Evolutionary conservation across 1,139 yeast species (phyloP).

Genomic region (Blastobotrys persicus): DNA sequence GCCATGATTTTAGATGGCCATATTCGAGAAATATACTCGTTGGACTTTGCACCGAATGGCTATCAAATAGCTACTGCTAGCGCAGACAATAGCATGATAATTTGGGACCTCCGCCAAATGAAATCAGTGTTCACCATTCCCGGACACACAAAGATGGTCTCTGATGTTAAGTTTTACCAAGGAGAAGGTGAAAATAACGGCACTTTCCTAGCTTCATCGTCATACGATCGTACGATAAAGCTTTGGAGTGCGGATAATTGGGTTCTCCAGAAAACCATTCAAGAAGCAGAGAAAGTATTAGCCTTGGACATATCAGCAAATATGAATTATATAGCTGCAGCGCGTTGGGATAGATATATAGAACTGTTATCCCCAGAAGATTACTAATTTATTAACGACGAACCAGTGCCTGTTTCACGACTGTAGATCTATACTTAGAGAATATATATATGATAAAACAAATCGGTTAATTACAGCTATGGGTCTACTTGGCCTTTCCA

Average conservation of each 20-base stretch:
- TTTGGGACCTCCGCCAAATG: conserved; percentile 78
- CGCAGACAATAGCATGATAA: conserved; percentile 74
- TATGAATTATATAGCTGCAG: conserved; percentile 49
- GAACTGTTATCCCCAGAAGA: conserved; percentile 51
- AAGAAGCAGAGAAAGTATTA: conserved; percentile 71
- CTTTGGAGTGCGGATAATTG: conserved; percentile 73
- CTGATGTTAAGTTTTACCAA: conserved; percentile 59
- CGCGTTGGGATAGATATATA: conserved; percentile 84
- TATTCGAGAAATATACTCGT: conserved; percentile 63
- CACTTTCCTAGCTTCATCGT: conserved; percentile 54
- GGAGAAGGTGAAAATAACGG: conserved; percentile 41
- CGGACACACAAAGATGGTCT: conserved; percentile 73
- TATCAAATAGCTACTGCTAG: conserved; percentile 76
- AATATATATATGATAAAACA: too few species aligned
- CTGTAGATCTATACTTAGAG: too few species aligned
- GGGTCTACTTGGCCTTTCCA: neutral
- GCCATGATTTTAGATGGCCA: conserved; percentile 65
- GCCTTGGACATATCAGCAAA: conserved; percentile 56
- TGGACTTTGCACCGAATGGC: conserved; percentile 79
- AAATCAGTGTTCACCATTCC: conserved; percentile 55
- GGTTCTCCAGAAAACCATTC: conserved; percentile 53
- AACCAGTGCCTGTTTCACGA: too few species aligned
- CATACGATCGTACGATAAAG: conserved; percentile 60
- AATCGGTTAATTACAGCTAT: neutral
- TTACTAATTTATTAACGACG: neutral